Evolutionary conservation across 345 rosid species (phyloP), one percentile per base, ranked within the genome.

Genomic region (Hevea brasiliensis): DNA sequence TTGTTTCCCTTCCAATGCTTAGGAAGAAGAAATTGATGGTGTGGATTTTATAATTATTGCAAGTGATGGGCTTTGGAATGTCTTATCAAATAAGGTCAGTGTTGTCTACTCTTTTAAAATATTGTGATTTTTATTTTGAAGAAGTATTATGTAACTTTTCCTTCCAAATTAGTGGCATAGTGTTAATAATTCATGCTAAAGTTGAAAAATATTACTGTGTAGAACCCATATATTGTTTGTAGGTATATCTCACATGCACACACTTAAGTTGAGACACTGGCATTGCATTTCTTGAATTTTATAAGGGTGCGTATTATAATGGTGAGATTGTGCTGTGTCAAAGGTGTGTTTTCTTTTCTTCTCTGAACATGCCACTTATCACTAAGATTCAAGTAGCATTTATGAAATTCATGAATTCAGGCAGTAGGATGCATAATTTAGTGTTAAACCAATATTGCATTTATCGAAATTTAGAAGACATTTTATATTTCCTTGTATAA

Each of bases 41-140:
- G 81, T 88, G 2, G 89, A 88, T 44, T 86, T 88, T 69, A 73
- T 88, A 48, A 84, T 88, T 40, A 79, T 88, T 70, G 89, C 89
- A 23, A 86, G 92, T 56, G 92, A 86, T 73, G 92, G 89, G 29
- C 84, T 88, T 32, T 88, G 92, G 88, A 85, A 86, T 76, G 92
- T 84, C 51, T 64, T 88, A 51, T 79, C 89, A 37, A 88, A 88
- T 76, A 65, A 83, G 87, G 92, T 81, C 15, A 56, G 72, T 61
- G 26, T 50, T 64, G 44, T 42, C 57, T 54, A 23, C 61, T 47
- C 50, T 8, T n/a, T n/a, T n/a, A n/a, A n/a, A n/a, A n/a, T n/a
- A n/a, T n/a, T n/a, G n/a, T n/a, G n/a, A n/a, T n/a, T n/a, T n/a
- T n/a, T n/a, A n/a, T 4, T 61, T 62, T 13, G 13, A 23, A 41